Conservation (phyloP, 345 rosid species). For the Pelargonium nanum region DNA sequence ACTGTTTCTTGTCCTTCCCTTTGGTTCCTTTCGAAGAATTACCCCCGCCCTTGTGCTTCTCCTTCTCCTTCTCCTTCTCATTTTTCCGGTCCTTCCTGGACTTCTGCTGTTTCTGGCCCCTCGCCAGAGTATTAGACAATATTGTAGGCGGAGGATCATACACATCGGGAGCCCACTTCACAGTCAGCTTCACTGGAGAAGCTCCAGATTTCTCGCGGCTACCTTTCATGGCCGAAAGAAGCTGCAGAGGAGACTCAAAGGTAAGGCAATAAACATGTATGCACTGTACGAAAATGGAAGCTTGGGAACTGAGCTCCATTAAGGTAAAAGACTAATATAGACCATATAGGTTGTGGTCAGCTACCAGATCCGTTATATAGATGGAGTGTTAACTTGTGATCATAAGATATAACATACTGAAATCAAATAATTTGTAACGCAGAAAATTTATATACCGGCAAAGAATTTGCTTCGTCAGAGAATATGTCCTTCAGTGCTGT, state of each 20-base stretch:
- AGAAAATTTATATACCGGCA: not conserved
- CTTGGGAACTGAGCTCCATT: not conserved
- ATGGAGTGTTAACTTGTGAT: not conserved
- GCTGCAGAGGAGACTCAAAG: constrained; percentile 31
- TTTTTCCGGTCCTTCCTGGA: constrained; percentile 55
- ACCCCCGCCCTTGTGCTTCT: not conserved
- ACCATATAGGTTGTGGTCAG: not conserved
- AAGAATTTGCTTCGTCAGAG: not conserved
- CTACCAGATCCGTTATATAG: not conserved
- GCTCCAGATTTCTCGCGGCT: constrained; percentile 57
- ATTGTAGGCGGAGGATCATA: constrained; percentile 80
- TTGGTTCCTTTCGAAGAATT: constrained; percentile 3
- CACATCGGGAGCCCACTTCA: constrained; percentile 83
- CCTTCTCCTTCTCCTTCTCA: constrained; percentile 46
- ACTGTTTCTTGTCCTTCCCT: constrained; percentile 38
- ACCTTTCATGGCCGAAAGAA: constrained; percentile 76
- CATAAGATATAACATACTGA: not conserved
- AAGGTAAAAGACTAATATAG: not conserved
- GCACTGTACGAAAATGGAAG: not conserved
- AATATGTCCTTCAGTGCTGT: not conserved
- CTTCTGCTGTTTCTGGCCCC: constrained; percentile 45
- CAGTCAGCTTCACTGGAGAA: constrained; percentile 31
- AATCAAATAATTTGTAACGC: not conserved
- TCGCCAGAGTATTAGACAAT: constrained; percentile 46
- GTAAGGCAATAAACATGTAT: too few relatives aligned